Base-by-base conservation (phyloP, 2,329 filamentous ascomycete genomes). In the Penicillium sp. region DNA sequence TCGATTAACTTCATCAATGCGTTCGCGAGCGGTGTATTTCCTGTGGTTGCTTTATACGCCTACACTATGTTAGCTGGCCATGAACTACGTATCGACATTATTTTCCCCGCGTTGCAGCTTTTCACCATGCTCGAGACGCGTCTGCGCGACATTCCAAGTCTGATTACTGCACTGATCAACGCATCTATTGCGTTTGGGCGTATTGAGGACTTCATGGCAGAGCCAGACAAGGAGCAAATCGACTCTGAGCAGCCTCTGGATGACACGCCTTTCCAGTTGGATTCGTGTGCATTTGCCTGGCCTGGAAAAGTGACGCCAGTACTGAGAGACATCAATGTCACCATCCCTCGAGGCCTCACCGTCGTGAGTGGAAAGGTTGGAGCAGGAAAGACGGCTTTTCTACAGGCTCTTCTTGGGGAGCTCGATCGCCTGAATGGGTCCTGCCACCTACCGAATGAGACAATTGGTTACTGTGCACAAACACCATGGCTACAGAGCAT, bases 121-220 rank as follows among this genome's bases (percentile, higher is more conserved):
- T 96, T 96, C 68, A 80, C 81, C 1, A 86, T 94, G 79, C 79
- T 96, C 11, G 90, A 94, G 67, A 81, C 78, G 1, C 90, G 87
- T 61, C 79, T 96, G 51, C 86, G 88, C 57, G 89, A 92, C 54
- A 77, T 96, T 0, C 93, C 93, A 2, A 81, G 85, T 34, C 78
- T 96, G 10, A 87, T 96, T 45, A 92, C 90, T 0, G 85, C 89
- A 0, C 77, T 94, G 4, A 83, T 96, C 64, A 96, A 96, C 68
- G 90, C 92, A 0, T 88, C 85, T n/a, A 88, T 96, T 17, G 90
- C 92, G 0, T 86, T 96, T 63, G 86, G 85, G 8, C 88, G 92
- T 64, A 91, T 96, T 20, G 90, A 96, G 68, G 83, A 85, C 22
- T 96, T 96, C 76, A 96, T 96, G 91, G 79, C 81, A 0, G 92